Conservation (phyloP, 2,329 filamentous ascomycete genomes). For the Simplicillium sp. region DNA sequence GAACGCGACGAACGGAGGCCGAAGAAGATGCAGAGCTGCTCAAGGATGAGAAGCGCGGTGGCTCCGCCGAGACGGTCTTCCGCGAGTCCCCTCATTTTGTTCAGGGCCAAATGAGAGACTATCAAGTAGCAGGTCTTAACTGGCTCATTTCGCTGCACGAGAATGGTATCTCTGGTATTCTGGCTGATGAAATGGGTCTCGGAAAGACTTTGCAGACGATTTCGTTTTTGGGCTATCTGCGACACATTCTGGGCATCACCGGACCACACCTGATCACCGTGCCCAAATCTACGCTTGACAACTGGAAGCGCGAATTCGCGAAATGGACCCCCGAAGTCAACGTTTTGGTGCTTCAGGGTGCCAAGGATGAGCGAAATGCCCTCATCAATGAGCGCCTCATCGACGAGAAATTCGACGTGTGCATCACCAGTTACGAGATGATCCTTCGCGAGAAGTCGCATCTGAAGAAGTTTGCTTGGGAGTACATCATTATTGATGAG, state of each 20-base stretch:
- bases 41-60: conserved; percentile 82
- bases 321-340: conserved; percentile 95
- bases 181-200: conserved; percentile 97
- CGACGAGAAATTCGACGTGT: conserved; percentile 93
- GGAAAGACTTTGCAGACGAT: conserved; percentile 98
- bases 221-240: conserved; percentile 87
- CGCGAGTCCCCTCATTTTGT: conserved; percentile 90
- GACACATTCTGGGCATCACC: conserved; percentile 80
- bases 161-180: conserved; percentile 95
- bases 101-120: conserved; percentile 85
- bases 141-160: conserved; percentile 97
- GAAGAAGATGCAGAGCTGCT: conserved; percentile 89
- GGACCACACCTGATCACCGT: conserved; percentile 89
- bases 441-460: conserved; percentile 90
- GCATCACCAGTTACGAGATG: conserved; percentile 99
- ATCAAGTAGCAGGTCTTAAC: conserved; percentile 90
- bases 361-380: conserved; percentile 82
- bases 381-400: conserved; percentile 88
- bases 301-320: conserved; percentile 93
- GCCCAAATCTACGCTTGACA: conserved; percentile 94
- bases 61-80: conserved; percentile 81
- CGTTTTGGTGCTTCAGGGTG: conserved; percentile 85
- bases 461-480: conserved; percentile 96
- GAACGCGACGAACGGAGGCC: conserved; percentile 83
- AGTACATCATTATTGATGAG: conserved; percentile 99